A percentile compares a stretch with the other conserved stretches of the same genome.
These are phyloP conservation scores for Naganishia cerealis DNA, from an alignment of 1,284 basidiomycete genomes.

Conservation along the genomic window DNA sequence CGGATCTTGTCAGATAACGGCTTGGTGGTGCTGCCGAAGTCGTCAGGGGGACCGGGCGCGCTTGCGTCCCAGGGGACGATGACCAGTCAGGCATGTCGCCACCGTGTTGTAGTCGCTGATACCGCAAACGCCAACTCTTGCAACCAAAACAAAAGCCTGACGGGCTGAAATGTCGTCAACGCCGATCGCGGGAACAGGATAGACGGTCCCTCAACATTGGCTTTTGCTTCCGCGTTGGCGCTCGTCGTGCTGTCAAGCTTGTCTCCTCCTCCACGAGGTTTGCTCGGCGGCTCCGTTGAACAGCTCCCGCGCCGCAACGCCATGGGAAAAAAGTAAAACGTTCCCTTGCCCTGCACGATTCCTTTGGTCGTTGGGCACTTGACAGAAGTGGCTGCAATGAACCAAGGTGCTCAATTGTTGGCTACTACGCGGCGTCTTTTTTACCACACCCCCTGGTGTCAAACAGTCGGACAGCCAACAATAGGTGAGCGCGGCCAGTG, in stretches of 20 bases:
- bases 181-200: constrained; percentile 14
- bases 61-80: background rate
- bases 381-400: too few species aligned
- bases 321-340: too few species aligned
- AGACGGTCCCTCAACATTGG: constrained; percentile 22
- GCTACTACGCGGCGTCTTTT: too few species aligned
- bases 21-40: background rate
- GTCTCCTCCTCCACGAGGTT: background rate
- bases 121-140: too few species aligned
- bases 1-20: constrained; percentile 21
- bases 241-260: background rate
- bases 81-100: constrained; percentile 2
- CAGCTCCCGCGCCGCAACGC: too few species aligned
- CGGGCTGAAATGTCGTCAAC: constrained; percentile 16
- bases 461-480: too few species aligned
- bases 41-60: background rate
- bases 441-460: too few species aligned
- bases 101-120: background rate
- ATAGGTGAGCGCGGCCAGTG: too few species aligned
- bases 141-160: constrained; percentile 12
- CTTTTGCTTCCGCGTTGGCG: background rate
- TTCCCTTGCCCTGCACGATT: too few species aligned
- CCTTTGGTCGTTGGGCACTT: too few species aligned
- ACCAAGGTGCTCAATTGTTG: too few species aligned
- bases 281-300: background rate